Base-by-base conservation (phyloP, 257 asterid species). In the Verbena officinalis region DNA sequence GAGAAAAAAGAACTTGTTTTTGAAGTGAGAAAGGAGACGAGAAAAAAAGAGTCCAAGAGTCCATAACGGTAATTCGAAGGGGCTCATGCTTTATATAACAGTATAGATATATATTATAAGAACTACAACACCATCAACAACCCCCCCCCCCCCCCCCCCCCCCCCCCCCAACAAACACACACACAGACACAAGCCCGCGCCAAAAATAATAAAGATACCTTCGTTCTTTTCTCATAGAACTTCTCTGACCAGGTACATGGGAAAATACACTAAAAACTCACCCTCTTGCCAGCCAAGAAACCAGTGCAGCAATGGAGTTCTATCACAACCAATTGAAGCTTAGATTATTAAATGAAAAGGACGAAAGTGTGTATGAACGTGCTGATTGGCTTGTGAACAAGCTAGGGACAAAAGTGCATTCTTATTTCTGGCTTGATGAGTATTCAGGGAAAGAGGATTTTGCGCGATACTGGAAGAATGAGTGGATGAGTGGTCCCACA, bases 391-490 rank as follows among this genome's bases (percentile, higher is more conserved):
- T 93, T 23, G 95, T 83, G 17, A 83, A 87, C 75, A 93, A 90
- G 84, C 81, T 93, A 39, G 82, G 79, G 56, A 84, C 95, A 1
- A 84, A 79, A 83, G 97, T 87, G 66, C 99, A 87, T 79, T 83
- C 97, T 16, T 87, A 83, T 51, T 93, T 93, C 66, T 93, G 99
- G 97, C 90, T 93, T 45, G 96, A 93, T 71, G 99, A 93, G 79
- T 93, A 86, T 74, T 78, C 95, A 0, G 76, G 80, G 40, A 93
- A 81, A 65, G 95, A 84, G 71, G 87, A 83, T 73, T 93, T 86
- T 77, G 83, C 95, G 55, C 91, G 97, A 34, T 93, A 93, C 54
- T 56, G 91, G 85, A 93, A 78, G 74, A 86, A 84, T 58, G 99
- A 90, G 75, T 90, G 99, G 97, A 68, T 73, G 80, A 83, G 85